Evolutionary conservation across 2,329 filamentous ascomycete genomes (phyloP), one percentile per base, ranked within the genome.

Genomic region (Alternaria viburni): DNA sequence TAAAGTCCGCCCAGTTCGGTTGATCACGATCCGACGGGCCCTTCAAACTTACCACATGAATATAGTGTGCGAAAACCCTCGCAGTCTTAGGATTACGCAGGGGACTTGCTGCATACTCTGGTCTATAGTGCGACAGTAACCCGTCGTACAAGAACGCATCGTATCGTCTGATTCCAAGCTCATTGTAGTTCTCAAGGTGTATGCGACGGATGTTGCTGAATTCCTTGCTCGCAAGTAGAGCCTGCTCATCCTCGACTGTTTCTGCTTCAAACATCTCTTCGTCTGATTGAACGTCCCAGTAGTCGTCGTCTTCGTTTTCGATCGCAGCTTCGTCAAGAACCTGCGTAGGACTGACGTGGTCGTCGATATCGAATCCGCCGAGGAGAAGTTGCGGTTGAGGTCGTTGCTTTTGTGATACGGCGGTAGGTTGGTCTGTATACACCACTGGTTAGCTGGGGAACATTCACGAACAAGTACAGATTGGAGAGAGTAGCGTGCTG

Each of bases 21-120:
- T 0, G 43, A 13, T 21, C 12, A 12, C n/a, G 1, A 1, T 21
- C 19, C 5, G 2, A 36, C 12, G 30, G 0, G 0, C 19, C 12
- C 17, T 23, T 30, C 19, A 19, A n/a, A 70, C 71, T 65, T 67
- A 74, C 71, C 7, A 96, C 91, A 69, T 93, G 91, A 50, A 98
- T 89, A 77, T 97, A 98, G 79, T 98, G 93, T 78, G 91, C 91
- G 77, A 98, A 98, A 7, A 97, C 89, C 28, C 90, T 87, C 13
- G 93, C 90, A 11, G 93, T 95, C 67, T 91, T 90, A 3, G 89
- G 87, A 68, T 97, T 93, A 69, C 90, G 92, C 26, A 97, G 82
- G 30, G 96, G 94, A 43, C 82, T 86, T 10, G 84, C 84, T 54
- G 80, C 80, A 67, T 81, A 76, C 67, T 86, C 83, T 3, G 82